Evolutionary conservation across 108 stramenopile species (phyloP).

Genomic region (Cyclotella sp.): DNA sequence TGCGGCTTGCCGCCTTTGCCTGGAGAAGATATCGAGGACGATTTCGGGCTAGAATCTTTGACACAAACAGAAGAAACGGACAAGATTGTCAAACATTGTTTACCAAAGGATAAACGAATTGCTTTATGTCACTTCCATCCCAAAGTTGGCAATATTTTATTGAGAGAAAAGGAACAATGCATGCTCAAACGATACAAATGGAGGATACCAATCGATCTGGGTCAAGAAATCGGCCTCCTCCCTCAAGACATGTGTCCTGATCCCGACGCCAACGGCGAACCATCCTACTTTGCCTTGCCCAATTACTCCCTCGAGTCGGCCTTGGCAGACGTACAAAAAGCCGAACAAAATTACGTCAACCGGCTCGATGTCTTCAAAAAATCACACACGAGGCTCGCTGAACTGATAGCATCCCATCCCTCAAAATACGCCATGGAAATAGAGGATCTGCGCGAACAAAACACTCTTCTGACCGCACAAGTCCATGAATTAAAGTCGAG

Average conservation of each 20-base stretch:
- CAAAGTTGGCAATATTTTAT: not conserved
- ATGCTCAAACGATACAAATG: slow-evolving; percentile 12
- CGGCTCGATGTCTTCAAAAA: not conserved
- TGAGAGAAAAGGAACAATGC: not conserved
- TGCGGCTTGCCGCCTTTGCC: not conserved
- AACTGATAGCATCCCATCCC: not conserved
- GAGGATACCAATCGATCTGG: slow-evolving; percentile 11
- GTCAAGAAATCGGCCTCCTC: slow-evolving; percentile 4
- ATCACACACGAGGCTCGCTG: not conserved
- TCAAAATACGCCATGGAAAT: slow-evolving; percentile 4
- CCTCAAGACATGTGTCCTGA: slow-evolving; percentile 14
- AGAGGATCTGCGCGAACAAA: slow-evolving; percentile 3
- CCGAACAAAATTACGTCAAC: not conserved
- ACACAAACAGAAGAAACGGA: not conserved
- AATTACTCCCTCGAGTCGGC: slow-evolving; percentile 15
- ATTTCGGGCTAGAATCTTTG: not conserved
- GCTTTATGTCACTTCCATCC: slow-evolving; percentile 25
- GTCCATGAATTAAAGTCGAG: slow-evolving; percentile 18
- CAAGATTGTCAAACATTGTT: not conserved
- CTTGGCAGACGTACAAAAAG: slow-evolving; percentile 1
- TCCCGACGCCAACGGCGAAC: slow-evolving; percentile 8
- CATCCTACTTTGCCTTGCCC: slow-evolving; percentile 20
- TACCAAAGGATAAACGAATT: slow-evolving; percentile 11
- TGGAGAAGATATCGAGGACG: not conserved
- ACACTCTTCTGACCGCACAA: not conserved